These are phyloP conservation scores for Trichomonas tenax DNA, from an alignment of 208 protist species.

Conservation along the genomic window DNA sequence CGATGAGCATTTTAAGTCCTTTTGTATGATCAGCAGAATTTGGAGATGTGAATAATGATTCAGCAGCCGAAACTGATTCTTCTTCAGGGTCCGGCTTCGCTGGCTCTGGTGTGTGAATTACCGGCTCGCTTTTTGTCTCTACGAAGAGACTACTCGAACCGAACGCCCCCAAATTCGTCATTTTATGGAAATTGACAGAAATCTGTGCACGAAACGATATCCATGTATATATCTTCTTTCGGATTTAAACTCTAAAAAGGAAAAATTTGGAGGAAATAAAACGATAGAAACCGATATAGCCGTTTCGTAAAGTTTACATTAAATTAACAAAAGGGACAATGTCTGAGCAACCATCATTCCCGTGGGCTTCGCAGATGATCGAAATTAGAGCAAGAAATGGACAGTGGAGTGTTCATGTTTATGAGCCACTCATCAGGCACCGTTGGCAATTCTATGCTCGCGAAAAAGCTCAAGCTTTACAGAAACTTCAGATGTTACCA, in stretches of 20 bases:
- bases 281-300: neutral
- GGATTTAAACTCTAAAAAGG: too few species aligned
- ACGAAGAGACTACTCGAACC: neutral
- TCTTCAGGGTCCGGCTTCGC: neutral
- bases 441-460: neutral
- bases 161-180: neutral
- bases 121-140: neutral
- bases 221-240: too few species aligned
- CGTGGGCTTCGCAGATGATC: slow-evolving; percentile 15
- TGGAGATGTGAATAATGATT: neutral
- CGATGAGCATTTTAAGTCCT: neutral
- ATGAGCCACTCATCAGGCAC: neutral
- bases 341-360: neutral
- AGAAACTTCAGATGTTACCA: neutral
- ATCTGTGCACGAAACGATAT: too few species aligned
- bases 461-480: neutral
- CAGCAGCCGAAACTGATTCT: neutral
- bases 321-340: neutral
- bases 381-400: neutral
- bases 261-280: too few species aligned
- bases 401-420: neutral
- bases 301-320: neutral
- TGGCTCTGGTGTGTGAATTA: neutral
- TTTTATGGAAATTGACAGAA: neutral
- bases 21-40: neutral